Conservation (phyloP, 495 filamentous ascomycete species). For the Diplogelasinospora grovesii region DNA sequence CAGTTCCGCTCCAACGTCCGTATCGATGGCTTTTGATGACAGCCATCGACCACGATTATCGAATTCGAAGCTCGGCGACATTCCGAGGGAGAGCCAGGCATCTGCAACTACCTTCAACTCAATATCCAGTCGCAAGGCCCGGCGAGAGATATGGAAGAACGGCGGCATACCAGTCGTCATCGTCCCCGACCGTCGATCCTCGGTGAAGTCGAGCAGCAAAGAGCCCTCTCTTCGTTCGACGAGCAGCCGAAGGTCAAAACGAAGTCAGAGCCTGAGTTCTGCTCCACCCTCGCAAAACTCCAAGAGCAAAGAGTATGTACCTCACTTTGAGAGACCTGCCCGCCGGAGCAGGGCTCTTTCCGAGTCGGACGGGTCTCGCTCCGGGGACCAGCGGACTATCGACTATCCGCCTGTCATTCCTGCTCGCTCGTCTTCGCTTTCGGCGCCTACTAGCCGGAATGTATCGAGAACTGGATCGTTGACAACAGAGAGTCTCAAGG, state of each 20-base stretch:
- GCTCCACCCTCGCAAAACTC: slow-evolving; percentile 26
- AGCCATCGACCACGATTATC: slow-evolving; percentile 16
- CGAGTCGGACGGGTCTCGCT: slow-evolving; percentile 38
- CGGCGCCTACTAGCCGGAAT: slow-evolving; percentile 63
- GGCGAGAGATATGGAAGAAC: slow-evolving; percentile 48
- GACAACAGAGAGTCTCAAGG: slow-evolving; percentile 58
- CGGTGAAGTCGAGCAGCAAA: slow-evolving; percentile 46
- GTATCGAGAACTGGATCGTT: slow-evolving; percentile 58
- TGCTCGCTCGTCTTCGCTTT: slow-evolving; percentile 57
- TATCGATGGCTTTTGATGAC: slow-evolving; percentile 21
- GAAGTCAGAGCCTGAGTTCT: slow-evolving; percentile 40
- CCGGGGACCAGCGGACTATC: slow-evolving; percentile 45
- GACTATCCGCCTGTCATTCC: slow-evolving; percentile 57
- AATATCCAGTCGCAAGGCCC: slow-evolving; percentile 46
- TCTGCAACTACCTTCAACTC: slow-evolving; percentile 53
- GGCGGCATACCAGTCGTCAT: slow-evolving; percentile 63
- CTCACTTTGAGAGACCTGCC: slow-evolving; percentile 26
- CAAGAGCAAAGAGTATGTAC: slow-evolving; percentile 26
- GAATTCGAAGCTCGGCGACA: slow-evolving; percentile 20
- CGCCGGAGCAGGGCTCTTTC: slow-evolving; percentile 39
- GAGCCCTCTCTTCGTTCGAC: slow-evolving; percentile 48
- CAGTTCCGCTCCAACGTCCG: slow-evolving; percentile 33
- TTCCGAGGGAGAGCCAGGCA: slow-evolving; percentile 49
- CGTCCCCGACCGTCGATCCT: slow-evolving; percentile 62
- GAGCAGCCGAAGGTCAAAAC: slow-evolving; percentile 43